Conservation (phyloP, 768 basidiomycete genomes). For the Suillus cothurnatus region DNA sequence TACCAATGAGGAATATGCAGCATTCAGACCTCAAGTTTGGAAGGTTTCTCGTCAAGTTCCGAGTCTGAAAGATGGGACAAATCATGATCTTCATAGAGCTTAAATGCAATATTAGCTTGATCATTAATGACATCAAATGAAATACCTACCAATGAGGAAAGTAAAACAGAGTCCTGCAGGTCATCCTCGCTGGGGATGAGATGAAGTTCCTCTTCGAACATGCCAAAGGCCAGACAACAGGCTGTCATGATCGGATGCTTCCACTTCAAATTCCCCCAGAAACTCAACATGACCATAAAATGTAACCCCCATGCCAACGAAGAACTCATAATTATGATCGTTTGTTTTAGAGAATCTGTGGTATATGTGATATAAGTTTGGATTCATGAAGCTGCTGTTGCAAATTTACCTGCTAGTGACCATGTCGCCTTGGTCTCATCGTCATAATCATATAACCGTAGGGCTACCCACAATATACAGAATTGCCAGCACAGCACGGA, state of each 20-base stretch:
- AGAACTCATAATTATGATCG: no score
- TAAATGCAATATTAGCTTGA: background rate
- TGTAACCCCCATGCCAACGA: background rate
- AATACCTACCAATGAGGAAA: background rate
- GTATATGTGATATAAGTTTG: background rate
- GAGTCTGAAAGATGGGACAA: background rate
- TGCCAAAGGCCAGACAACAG: background rate
- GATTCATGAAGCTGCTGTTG: background rate
- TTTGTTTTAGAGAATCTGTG: background rate
- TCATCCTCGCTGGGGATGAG: background rate
- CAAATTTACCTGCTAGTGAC: background rate
- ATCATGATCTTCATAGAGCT: background rate
- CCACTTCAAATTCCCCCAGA: background rate
- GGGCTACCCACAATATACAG: background rate
- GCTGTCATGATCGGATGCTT: background rate
- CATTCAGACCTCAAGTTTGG: no score
- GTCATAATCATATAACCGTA: no score
- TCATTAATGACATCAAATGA: background rate
- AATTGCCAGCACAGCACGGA: background rate
- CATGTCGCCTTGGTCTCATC: accelerated
- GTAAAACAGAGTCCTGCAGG: no score
- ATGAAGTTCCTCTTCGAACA: background rate
- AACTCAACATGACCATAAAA: background rate
- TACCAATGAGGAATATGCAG: no score
- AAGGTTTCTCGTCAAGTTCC: no score